Evolutionary conservation across 768 basidiomycete species (phyloP).

Genomic region (Trametes maxima): DNA sequence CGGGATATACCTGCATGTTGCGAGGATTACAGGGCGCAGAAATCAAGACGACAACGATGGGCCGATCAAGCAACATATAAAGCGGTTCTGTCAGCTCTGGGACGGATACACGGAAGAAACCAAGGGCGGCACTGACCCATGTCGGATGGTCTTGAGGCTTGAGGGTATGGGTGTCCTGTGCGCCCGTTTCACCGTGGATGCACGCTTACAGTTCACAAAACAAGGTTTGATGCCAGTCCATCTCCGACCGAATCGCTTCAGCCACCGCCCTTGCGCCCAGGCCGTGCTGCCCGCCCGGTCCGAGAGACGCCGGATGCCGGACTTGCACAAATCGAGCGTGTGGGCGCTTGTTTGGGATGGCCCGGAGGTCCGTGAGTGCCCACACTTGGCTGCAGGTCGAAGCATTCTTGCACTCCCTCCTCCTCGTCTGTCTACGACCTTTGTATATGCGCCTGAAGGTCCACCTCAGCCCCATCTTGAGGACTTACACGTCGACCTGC

Average conservation of each 20-base stretch:
- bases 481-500: too few species aligned
- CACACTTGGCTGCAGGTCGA: background rate
- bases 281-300: background rate
- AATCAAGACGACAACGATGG: background rate
- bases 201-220: slow-evolving; percentile 36
- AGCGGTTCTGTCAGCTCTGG: slow-evolving; percentile 15
- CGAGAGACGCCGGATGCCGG: background rate
- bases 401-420: too few species aligned
- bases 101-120: background rate
- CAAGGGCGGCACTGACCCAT: slow-evolving; percentile 66
- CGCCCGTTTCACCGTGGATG: slow-evolving; percentile 58
- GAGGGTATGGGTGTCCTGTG: slow-evolving; percentile 44
- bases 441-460: too few species aligned
- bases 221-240: slow-evolving; percentile 39
- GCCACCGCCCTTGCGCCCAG: slow-evolving; percentile 15
- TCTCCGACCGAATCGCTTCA: slow-evolving; percentile 31
- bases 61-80: slow-evolving; percentile 4
- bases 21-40: background rate
- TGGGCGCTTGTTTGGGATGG: background rate
- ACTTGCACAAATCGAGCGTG: too few species aligned
- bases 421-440: too few species aligned
- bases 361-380: too few species aligned
- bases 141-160: slow-evolving; percentile 71
- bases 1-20: slow-evolving; percentile 87
- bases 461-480: too few species aligned